Conservation (phyloP, 2,329 filamentous ascomycete species). For the Proliferodiscus dingleyae region DNA sequence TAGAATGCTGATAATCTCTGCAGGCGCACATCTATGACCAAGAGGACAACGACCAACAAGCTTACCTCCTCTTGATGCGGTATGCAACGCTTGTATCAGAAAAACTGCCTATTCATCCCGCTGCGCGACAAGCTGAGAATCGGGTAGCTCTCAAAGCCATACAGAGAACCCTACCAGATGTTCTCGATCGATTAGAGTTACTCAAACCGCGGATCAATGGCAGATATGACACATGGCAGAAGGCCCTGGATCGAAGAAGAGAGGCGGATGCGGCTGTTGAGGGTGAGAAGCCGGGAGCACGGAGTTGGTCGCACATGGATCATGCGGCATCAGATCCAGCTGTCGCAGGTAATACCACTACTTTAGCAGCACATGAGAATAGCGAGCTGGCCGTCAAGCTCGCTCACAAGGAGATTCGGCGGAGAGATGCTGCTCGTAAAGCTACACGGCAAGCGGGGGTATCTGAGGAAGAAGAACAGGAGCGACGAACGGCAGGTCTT, state of each 20-base stretch:
- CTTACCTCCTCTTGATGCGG: constrained; percentile 86
- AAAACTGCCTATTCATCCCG: constrained; percentile 69
- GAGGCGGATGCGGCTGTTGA: constrained; percentile 12
- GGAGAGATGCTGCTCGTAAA: constrained; percentile 58
- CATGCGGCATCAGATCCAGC: constrained; percentile 55
- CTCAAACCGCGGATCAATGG: constrained; percentile 75
- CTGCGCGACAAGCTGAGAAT: constrained; percentile 61
- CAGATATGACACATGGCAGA: constrained; percentile 63
- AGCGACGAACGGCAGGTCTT: constrained; percentile 47
- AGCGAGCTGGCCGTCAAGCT: constrained; percentile 72
- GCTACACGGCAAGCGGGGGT: constrained; percentile 54
- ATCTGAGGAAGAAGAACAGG: constrained; percentile 51
- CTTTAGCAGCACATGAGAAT: constrained; percentile 66
- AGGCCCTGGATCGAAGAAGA: constrained; percentile 41
- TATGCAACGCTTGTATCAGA: constrained; percentile 81
- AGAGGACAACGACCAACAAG: constrained; percentile 81
- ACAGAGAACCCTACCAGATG: constrained; percentile 53
- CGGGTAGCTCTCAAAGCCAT: constrained; percentile 49
- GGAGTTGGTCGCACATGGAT: constrained; percentile 10
- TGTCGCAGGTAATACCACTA: constrained; percentile 50
- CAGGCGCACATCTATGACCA: constrained; percentile 80
- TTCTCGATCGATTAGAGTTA: constrained; percentile 59
- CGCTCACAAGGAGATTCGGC: constrained; percentile 65
- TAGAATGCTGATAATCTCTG: constrained; percentile 2
- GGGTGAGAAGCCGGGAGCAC: constrained; percentile 7